Evolutionary conservation across 768 basidiomycete genomes (phyloP).

Genomic region (Macrocybe gigantea): DNA sequence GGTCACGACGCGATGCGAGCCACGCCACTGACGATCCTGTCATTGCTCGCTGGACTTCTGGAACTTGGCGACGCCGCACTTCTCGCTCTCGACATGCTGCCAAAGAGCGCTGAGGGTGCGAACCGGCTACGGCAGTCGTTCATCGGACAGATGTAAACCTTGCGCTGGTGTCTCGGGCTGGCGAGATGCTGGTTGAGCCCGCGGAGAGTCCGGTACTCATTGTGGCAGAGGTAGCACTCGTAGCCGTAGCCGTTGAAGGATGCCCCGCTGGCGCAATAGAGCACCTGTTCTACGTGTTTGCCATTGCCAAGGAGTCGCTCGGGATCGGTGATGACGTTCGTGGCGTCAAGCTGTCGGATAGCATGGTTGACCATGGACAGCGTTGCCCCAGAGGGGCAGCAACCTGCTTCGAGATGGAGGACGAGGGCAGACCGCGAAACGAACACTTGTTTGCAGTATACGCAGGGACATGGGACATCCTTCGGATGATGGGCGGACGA

Average conservation of each 20-base stretch:
- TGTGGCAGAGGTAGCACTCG: slow-evolving; percentile 64
- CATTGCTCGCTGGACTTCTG: slow-evolving; percentile 33
- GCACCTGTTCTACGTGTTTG: slow-evolving; percentile 9
- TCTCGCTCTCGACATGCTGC: slow-evolving; percentile 62
- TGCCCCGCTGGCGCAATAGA: slow-evolving; percentile 23
- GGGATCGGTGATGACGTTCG: slow-evolving; percentile 51
- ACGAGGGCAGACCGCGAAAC: slow-evolving; percentile 48
- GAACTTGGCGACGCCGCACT: slow-evolving; percentile 50
- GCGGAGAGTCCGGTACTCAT: slow-evolving; percentile 28
- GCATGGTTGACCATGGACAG: slow-evolving; percentile 33
- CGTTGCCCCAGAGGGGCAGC: slow-evolving; percentile 44
- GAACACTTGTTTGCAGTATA: slow-evolving; percentile 41
- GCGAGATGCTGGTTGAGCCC: slow-evolving; percentile 58
- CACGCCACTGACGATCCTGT: slow-evolving; percentile 23
- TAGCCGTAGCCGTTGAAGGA: slow-evolving; percentile 43
- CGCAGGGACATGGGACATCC: slow-evolving; percentile 28
- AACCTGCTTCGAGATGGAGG: slow-evolving; percentile 59
- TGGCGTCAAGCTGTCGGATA: slow-evolving; percentile 36
- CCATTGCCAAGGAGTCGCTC: slow-evolving; percentile 38
- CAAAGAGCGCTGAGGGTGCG: slow-evolving; percentile 50
- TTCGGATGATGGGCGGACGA: slow-evolving; percentile 44
- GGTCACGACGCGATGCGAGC: slow-evolving; percentile 13
- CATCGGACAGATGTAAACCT: slow-evolving; percentile 51
- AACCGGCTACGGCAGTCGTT: slow-evolving; percentile 37
- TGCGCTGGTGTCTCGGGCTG: slow-evolving; percentile 53